Conservation (phyloP, 2,329 filamentous ascomycete species). For the Fusarium buharicum region DNA sequence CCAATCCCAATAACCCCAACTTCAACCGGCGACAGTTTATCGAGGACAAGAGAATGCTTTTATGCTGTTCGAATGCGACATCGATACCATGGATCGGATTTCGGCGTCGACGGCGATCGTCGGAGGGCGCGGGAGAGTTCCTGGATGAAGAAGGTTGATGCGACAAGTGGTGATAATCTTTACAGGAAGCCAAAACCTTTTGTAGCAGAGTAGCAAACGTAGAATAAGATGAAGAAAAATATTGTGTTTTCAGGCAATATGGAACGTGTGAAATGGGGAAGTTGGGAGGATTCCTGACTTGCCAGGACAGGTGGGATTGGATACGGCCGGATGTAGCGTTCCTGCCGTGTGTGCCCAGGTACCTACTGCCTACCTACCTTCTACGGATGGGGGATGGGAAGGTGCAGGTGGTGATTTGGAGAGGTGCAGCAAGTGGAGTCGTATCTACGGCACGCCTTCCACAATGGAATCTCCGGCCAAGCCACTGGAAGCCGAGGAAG, state of each 20-base stretch:
- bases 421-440: constrained; percentile 36
- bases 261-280: constrained; percentile 34
- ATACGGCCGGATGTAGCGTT: constrained; percentile 38
- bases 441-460: constrained; percentile 34
- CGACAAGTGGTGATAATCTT: constrained; percentile 9
- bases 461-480: constrained; percentile 39
- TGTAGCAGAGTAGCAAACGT: constrained; percentile 8
- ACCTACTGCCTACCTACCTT: constrained; percentile 18
- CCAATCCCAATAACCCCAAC: constrained; percentile 4
- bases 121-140: constrained; percentile 19
- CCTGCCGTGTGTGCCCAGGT: constrained; percentile 22
- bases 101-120: constrained; percentile 25
- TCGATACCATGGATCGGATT: constrained; percentile 26
- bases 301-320: constrained; percentile 22
- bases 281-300: constrained; percentile 38
- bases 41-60: constrained; percentile 1
- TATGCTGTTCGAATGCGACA: constrained; percentile 23
- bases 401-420: constrained; percentile 31
- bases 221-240: constrained; percentile 19
- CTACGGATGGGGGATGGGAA: constrained; percentile 26
- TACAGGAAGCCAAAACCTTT: constrained; percentile 2
- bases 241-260: constrained; percentile 17
- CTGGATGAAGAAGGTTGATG: constrained; percentile 8
- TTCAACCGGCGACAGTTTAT: constrained; percentile 19
- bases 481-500: constrained; percentile 46